Conservation (phyloP, 148 eudicot species). For the Pouteria glomerata region DNA sequence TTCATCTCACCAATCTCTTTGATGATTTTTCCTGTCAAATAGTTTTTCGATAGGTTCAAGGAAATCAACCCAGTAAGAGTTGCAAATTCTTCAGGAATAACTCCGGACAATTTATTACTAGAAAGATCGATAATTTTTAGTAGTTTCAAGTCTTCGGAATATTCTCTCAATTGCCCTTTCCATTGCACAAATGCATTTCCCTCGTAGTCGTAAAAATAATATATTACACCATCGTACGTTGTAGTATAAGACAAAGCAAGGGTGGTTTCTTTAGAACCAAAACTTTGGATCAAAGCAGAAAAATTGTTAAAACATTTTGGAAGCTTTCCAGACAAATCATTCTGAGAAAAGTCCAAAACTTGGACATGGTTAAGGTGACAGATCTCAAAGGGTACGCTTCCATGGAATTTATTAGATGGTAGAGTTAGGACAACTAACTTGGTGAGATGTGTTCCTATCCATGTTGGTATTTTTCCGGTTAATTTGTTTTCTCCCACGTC, state of each 20-base stretch:
- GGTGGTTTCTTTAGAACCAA: neutral
- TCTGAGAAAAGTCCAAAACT: slow-evolving; percentile 18
- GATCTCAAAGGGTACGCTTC: slow-evolving; percentile 8
- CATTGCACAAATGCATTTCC: slow-evolving; percentile 3
- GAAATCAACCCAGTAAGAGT: slow-evolving; percentile 12
- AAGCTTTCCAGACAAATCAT: slow-evolving; percentile 12
- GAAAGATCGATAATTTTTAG: slow-evolving; percentile 26
- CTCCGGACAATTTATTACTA: slow-evolving; percentile 12
- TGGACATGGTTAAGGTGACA: slow-evolving; percentile 9
- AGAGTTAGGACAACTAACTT: slow-evolving; percentile 9
- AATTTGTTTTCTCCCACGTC: slow-evolving; percentile 3
- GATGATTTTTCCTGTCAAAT: slow-evolving; percentile 15
- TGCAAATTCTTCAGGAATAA: slow-evolving; percentile 11
- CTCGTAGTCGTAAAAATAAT: neutral
- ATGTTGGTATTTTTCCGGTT: slow-evolving; percentile 2
- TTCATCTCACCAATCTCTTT: slow-evolving; percentile 14
- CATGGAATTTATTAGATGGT: slow-evolving; percentile 7
- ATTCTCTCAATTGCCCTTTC: slow-evolving; percentile 13
- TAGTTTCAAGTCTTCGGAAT: neutral
- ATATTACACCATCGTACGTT: neutral
- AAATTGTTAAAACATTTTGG: slow-evolving; percentile 9
- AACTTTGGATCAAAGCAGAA: neutral
- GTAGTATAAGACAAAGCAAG: neutral
- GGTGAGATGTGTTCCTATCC: slow-evolving; percentile 1
- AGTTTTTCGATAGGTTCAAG: slow-evolving; percentile 26